These are phyloP conservation scores for Actinomucor elegans DNA, from an alignment of 371 early-diverging fungal species.

Conservation along the genomic window DNA sequence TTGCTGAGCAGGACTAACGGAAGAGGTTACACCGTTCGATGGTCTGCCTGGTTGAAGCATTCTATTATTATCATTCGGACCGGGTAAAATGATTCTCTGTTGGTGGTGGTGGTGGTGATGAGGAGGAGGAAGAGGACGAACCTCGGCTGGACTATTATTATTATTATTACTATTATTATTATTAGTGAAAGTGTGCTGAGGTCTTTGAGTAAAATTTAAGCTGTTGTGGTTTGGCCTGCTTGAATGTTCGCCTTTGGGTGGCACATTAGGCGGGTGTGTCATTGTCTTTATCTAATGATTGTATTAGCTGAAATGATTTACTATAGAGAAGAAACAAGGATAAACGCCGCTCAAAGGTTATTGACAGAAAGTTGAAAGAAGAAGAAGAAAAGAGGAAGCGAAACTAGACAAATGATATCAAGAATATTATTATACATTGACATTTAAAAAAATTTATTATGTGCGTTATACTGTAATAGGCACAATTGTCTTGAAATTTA, in stretches of 20 bases:
- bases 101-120: neutral
- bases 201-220: no score
- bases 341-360: no score
- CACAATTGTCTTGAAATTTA: neutral
- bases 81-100: neutral
- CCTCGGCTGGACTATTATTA: neutral
- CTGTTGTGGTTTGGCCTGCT: no score
- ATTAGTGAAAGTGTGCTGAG: no score
- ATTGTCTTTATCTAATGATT: neutral
- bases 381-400: neutral
- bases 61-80: neutral
- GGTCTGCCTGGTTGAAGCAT: slow-evolving; percentile 2
- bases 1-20: neutral
- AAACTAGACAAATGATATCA: neutral
- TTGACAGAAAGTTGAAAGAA: no score
- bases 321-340: neutral
- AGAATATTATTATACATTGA: slow-evolving; percentile 3
- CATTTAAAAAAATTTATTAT: neutral
- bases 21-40: neutral
- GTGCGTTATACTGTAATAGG: neutral
- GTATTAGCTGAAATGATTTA: no score
- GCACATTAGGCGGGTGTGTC: neutral
- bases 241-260: neutral
- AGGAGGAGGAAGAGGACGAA: no score
- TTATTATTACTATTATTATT: no score